Conservation (phyloP, 345 rosid genomes). For the Eucalyptus cloeziana region DNA sequence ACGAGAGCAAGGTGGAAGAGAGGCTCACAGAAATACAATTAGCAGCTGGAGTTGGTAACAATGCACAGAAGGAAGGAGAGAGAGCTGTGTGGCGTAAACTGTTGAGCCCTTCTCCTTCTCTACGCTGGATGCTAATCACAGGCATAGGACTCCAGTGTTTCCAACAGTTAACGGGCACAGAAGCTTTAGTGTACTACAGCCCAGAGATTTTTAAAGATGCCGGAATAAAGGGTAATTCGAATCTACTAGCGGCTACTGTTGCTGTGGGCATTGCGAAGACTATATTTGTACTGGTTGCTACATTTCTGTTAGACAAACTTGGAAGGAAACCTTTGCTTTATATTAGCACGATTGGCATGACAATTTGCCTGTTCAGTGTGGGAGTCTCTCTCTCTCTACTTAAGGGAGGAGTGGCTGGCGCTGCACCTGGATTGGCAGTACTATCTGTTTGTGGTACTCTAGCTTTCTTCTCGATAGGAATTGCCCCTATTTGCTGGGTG, state of each 20-base stretch:
- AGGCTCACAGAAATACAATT: constrained; percentile 58
- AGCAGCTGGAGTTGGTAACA: constrained; percentile 41
- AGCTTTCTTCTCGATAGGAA: constrained; percentile 56
- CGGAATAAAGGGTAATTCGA: constrained; percentile 41
- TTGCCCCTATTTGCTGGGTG: constrained; percentile 64
- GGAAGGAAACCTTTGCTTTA: constrained; percentile 71
- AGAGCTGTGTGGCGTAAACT: constrained; percentile 67
- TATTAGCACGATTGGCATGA: constrained; percentile 56
- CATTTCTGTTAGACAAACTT: constrained; percentile 44
- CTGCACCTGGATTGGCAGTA: constrained; percentile 12
- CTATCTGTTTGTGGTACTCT: constrained; percentile 42
- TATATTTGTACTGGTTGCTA: constrained; percentile 48
- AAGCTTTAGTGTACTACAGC: constrained; percentile 76
- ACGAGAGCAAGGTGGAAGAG: constrained; percentile 57
- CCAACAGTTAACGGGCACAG: constrained; percentile 74
- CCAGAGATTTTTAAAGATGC: constrained; percentile 64
- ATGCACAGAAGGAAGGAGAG: constrained; percentile 25
- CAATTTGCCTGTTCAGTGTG: constrained; percentile 33
- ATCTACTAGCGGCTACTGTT: constrained; percentile 60
- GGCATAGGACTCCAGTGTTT: constrained; percentile 88
- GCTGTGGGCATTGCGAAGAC: constrained; percentile 72
- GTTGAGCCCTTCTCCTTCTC: constrained; percentile 54
- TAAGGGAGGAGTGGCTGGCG: constrained; percentile 15
- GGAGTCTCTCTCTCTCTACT: constrained; percentile 23
- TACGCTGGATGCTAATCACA: constrained; percentile 52